Conservation (phyloP, 495 filamentous ascomycete genomes). For the Podospora comata region DNA sequence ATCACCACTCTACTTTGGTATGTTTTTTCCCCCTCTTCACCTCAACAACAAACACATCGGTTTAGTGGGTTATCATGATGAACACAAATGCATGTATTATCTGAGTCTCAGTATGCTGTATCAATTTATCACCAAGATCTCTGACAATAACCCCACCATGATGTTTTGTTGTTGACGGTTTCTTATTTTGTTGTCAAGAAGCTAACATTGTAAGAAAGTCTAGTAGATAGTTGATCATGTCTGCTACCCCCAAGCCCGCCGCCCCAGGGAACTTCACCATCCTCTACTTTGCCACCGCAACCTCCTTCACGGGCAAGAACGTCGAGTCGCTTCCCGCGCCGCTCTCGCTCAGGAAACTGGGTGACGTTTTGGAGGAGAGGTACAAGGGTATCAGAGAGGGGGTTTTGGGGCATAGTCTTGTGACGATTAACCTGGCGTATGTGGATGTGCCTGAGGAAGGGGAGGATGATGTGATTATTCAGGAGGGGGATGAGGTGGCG, state of each 20-base stretch:
- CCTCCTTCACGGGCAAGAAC: slow-evolving; percentile 66
- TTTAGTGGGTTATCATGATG: slow-evolving; percentile 40
- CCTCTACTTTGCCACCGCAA: slow-evolving; percentile 82
- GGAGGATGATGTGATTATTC: slow-evolving; percentile 51
- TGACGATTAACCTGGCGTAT: slow-evolving; percentile 87
- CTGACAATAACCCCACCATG: slow-evolving; percentile 38
- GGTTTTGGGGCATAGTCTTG: slow-evolving; percentile 70
- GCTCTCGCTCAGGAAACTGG: slow-evolving; percentile 62
- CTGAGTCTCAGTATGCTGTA: slow-evolving; percentile 41
- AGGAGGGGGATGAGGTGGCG: slow-evolving; percentile 83
- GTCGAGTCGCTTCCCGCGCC: slow-evolving; percentile 73
- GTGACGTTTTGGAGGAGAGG: slow-evolving; percentile 64
- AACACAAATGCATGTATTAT: slow-evolving; percentile 64
- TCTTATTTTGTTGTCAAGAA: background rate
- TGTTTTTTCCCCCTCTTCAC: slow-evolving; percentile 10
- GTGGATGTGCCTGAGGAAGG: slow-evolving; percentile 60
- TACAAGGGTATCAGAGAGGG: slow-evolving; percentile 77
- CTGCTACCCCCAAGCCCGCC: slow-evolving; percentile 41
- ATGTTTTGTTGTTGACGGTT: slow-evolving; percentile 8
- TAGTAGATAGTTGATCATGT: slow-evolving; percentile 23
- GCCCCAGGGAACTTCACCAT: slow-evolving; percentile 66
- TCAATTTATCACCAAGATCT: slow-evolving; percentile 58
- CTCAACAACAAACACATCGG: slow-evolving; percentile 12
- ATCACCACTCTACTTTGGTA: slow-evolving; percentile 15
- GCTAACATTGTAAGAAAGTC: slow-evolving; percentile 22